Conservation (phyloP, 176 grass and related monocot genomes). For the Phoenix dactylifera region DNA sequence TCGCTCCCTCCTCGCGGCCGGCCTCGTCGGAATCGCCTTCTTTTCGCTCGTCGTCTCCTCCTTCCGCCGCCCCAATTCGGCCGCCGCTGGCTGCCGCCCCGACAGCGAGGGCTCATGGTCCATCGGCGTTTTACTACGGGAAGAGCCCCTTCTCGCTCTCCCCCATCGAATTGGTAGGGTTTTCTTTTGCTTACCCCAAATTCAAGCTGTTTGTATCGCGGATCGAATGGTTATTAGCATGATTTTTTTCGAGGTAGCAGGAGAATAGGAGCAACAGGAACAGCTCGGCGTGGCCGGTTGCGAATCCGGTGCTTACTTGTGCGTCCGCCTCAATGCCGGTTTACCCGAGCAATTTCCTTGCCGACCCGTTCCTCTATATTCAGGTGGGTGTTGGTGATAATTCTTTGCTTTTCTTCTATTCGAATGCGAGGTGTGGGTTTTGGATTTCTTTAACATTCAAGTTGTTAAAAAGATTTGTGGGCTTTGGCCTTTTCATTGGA, state of each 20-base stretch:
- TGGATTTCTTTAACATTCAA: not conserved
- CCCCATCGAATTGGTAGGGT: slow-evolving; percentile 78
- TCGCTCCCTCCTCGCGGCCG: slow-evolving; percentile 15
- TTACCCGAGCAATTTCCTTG: slow-evolving; percentile 87
- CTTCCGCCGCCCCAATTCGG: slow-evolving; percentile 46
- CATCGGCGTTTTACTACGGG: slow-evolving; percentile 80
- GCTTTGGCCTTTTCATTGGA: too few species aligned
- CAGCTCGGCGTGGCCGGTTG: slow-evolving; percentile 91
- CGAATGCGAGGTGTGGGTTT: not conserved
- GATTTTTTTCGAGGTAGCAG: slow-evolving; percentile 37
- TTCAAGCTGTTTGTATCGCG: not conserved
- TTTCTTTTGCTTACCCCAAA: too few species aligned
- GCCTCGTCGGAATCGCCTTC: slow-evolving; percentile 48
- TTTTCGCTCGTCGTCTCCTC: slow-evolving; percentile 78
- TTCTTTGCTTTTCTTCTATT: not conserved
- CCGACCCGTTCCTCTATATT: slow-evolving; percentile 79
- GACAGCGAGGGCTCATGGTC: slow-evolving; percentile 95
- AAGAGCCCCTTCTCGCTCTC: slow-evolving; percentile 68
- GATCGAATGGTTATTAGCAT: not conserved
- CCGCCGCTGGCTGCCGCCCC: slow-evolving; percentile 45
- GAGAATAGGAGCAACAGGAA: slow-evolving; percentile 62
- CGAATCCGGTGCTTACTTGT: slow-evolving; percentile 89
- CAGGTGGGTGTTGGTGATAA: slow-evolving; percentile 33
- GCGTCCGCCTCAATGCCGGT: slow-evolving; percentile 47
- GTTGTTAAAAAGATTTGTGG: not conserved